Evolutionary conservation across 208 protist genomes (phyloP).

Genomic region (Borovskyia barvae): DNA sequence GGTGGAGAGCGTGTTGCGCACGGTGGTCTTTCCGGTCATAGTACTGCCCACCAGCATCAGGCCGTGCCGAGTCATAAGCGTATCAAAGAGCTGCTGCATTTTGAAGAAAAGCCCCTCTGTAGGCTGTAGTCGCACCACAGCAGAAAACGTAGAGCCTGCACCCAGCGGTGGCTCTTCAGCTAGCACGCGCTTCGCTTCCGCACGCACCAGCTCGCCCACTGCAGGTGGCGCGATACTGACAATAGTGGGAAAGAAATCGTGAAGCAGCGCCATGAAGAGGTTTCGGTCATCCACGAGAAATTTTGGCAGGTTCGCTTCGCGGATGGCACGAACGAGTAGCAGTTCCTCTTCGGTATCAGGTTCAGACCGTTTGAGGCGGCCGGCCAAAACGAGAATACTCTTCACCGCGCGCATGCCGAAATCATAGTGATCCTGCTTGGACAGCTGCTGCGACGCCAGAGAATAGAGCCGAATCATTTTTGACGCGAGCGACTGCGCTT

Average conservation of each 20-base stretch:
- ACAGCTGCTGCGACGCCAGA: conserved; percentile 93
- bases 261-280: conserved; percentile 89
- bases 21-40: conserved; percentile 92
- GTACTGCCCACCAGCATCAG: conserved; percentile 95
- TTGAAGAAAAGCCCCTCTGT: conserved; percentile 83
- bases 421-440: conserved; percentile 96
- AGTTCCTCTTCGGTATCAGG: conserved; percentile 89
- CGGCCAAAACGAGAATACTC: conserved; percentile 93
- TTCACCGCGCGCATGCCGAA: conserved; percentile 96
- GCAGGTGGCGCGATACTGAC: conserved; percentile 28
- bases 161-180: conserved; percentile 29
- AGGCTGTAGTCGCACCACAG: conserved; percentile 51
- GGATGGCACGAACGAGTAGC: conserved; percentile 89
- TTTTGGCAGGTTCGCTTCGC: conserved; percentile 93
- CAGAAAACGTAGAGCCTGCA: not conserved
- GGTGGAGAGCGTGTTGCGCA: conserved; percentile 68
- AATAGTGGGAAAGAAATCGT: conserved; percentile 89
- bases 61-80: conserved; percentile 86
- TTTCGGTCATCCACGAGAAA: conserved; percentile 89
- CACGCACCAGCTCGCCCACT: conserved; percentile 54
- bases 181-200: conserved; percentile 44
- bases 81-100: conserved; percentile 93
- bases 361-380: conserved; percentile 83
- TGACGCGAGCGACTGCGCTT: conserved; percentile 85
- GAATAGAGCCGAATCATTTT: conserved; percentile 96